Conservation (phyloP, 2,329 filamentous ascomycete species). For the Phoma sp. region DNA sequence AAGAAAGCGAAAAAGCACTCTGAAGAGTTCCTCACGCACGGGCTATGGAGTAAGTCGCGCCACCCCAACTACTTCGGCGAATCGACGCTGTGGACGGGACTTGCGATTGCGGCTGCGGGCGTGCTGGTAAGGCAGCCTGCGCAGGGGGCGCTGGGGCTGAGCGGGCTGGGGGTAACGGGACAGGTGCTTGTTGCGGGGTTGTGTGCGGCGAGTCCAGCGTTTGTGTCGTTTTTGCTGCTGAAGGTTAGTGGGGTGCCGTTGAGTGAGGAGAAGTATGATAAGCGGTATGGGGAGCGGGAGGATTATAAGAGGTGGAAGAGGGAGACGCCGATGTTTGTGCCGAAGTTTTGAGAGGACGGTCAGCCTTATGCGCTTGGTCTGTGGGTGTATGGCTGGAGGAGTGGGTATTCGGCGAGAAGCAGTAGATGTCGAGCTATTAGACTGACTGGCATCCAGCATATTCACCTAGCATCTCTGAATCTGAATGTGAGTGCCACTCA, state of each 20-base stretch:
- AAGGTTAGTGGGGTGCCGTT: conserved; percentile 71
- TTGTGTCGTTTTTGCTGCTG: conserved; percentile 68
- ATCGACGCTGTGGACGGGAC: conserved; percentile 71
- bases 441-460: too few relatives aligned
- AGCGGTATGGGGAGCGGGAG: conserved; percentile 67
- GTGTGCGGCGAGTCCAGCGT: conserved; percentile 68
- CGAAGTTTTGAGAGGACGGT: conserved; percentile 55
- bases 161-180: conserved; percentile 49
- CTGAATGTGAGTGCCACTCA: too few relatives aligned
- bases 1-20: conserved; percentile 71
- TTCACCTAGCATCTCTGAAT: too few relatives aligned
- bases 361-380: too few relatives aligned
- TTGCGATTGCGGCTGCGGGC: conserved; percentile 67
- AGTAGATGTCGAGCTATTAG: too few relatives aligned
- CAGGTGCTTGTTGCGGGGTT: conserved; percentile 57
- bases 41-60: conserved; percentile 67
- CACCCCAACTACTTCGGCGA: conserved; percentile 80
- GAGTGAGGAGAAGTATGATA: conserved; percentile 74
- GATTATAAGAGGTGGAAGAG: conserved; percentile 74
- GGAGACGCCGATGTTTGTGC: conserved; percentile 70
- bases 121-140: conserved; percentile 63
- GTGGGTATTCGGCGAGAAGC: too few relatives aligned
- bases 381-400: too few relatives aligned
- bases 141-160: conserved; percentile 65
- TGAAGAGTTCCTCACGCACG: conserved; percentile 70